Conservation (phyloP, 2,329 filamentous ascomycete genomes). For the Nannizziopsis barbatae region DNA sequence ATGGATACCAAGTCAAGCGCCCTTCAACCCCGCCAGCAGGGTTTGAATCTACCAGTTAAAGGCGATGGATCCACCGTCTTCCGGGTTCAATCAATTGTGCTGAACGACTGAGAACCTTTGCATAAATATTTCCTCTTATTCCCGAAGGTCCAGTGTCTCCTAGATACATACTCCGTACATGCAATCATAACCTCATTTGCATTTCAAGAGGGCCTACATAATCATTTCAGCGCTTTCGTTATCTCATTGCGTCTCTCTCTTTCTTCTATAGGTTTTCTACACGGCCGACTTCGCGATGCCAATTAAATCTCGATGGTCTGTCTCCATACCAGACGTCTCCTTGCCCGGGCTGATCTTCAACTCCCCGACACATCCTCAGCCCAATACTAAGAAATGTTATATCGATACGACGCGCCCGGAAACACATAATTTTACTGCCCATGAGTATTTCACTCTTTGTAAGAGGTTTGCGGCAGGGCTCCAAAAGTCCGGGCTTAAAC, state of each 20-base stretch:
- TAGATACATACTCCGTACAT: too few species aligned
- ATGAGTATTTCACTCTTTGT: slow-evolving; percentile 56
- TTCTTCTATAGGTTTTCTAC: not conserved
- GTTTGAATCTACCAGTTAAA: too few species aligned
- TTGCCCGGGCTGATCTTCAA: slow-evolving; percentile 41
- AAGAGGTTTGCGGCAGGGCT: slow-evolving; percentile 63
- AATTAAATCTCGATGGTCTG: slow-evolving; percentile 41
- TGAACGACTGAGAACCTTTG: too few species aligned
- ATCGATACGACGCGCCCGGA: slow-evolving; percentile 58
- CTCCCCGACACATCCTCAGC: slow-evolving; percentile 39
- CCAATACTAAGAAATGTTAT: slow-evolving; percentile 38
- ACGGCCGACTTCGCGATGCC: slow-evolving; percentile 34
- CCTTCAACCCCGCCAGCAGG: too few species aligned
- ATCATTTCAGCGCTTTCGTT: too few species aligned
- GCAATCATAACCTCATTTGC: too few species aligned
- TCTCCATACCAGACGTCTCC: slow-evolving; percentile 37
- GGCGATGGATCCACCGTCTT: too few species aligned
- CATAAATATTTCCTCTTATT: too few species aligned
- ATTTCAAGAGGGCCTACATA: too few species aligned
- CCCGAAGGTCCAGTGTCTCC: too few species aligned
- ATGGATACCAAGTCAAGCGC: too few species aligned
- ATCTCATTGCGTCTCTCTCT: not conserved
- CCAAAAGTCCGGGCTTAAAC: slow-evolving; percentile 50
- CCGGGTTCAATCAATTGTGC: too few species aligned
- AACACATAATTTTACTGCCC: slow-evolving; percentile 53